phyloP scores from a whole-genome alignment of 2,329 filamentous ascomycete genomes.

The Ophiocordyceps camponoti-rufipedis region DNA sequence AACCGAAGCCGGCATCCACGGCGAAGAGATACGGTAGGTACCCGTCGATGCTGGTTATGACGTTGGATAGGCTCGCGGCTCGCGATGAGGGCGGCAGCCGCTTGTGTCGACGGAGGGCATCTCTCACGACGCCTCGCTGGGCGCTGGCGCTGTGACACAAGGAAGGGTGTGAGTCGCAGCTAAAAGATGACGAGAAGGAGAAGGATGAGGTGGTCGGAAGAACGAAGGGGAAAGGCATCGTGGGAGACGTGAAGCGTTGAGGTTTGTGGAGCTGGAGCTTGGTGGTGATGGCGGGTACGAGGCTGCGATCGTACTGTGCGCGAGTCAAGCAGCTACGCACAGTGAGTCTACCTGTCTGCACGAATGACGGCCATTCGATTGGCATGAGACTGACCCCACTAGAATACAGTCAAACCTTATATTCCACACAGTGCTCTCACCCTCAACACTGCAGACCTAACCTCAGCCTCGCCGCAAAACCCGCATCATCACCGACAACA shows the following conservation, averaged over 20 bases:
- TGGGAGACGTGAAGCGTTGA: conserved; percentile 4
- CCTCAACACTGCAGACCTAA: too few species aligned
- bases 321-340: too few species aligned
- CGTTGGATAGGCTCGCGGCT: conserved; percentile 47
- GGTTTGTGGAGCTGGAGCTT: neutral
- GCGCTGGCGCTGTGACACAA: conserved; percentile 69
- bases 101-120: conserved; percentile 78
- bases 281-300: neutral
- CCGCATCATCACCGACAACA: too few species aligned
- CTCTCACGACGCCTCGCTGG: conserved; percentile 64
- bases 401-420: too few species aligned
- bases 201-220: conserved; percentile 82
- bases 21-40: conserved; percentile 77
- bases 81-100: conserved; percentile 58
- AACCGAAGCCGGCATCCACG: conserved; percentile 53
- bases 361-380: too few species aligned
- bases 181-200: conserved; percentile 61
- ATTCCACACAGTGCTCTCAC: too few species aligned
- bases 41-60: conserved; percentile 50
- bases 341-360: too few species aligned
- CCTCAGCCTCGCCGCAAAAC: too few species aligned
- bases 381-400: too few species aligned
- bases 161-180: conserved; percentile 72
- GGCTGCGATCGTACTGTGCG: neutral
- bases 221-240: conserved; percentile 78